phyloP scores from a whole-genome alignment of 2,329 filamentous ascomycete species.

The Magnaporthiopsis poae region DNA sequence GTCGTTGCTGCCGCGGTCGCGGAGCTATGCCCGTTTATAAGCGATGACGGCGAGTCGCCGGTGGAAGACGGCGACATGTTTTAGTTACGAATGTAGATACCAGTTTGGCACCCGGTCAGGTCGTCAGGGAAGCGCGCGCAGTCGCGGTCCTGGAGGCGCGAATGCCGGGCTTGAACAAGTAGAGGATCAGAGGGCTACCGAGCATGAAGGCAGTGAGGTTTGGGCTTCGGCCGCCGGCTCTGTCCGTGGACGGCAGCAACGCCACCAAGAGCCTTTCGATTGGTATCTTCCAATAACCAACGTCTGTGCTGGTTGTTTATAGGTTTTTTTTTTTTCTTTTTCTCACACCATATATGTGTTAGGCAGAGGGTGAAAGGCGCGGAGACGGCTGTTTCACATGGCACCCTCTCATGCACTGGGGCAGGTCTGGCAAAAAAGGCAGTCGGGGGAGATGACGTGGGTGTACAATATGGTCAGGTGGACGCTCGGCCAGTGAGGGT shows the following conservation, averaged over 20 bases:
- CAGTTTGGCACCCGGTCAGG: background rate
- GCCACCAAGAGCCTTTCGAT: background rate
- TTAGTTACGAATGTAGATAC: background rate
- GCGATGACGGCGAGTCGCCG: conserved; percentile 40
- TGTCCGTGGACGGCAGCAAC: background rate
- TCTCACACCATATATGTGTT: background rate
- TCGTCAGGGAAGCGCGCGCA: background rate
- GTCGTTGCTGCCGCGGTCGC: conserved; percentile 24
- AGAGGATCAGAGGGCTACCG: background rate
- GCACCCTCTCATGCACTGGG: background rate
- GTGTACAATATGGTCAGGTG: background rate
- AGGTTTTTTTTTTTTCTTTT: background rate
- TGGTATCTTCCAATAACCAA: background rate
- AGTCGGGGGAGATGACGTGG: background rate
- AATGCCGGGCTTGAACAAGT: background rate
- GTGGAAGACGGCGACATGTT: conserved; percentile 45
- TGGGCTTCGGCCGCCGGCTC: background rate
- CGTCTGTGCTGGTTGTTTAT: background rate
- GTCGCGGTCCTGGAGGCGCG: background rate
- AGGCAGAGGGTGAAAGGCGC: background rate
- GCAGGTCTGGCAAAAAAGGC: background rate
- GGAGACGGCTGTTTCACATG: conserved; percentile 2
- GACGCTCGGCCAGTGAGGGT: background rate
- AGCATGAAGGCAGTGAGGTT: background rate
- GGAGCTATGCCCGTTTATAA: conserved; percentile 7